phyloP scores from a whole-genome alignment of 1,284 basidiomycete genomes.

The Ceratobasidium sp. region DNA sequence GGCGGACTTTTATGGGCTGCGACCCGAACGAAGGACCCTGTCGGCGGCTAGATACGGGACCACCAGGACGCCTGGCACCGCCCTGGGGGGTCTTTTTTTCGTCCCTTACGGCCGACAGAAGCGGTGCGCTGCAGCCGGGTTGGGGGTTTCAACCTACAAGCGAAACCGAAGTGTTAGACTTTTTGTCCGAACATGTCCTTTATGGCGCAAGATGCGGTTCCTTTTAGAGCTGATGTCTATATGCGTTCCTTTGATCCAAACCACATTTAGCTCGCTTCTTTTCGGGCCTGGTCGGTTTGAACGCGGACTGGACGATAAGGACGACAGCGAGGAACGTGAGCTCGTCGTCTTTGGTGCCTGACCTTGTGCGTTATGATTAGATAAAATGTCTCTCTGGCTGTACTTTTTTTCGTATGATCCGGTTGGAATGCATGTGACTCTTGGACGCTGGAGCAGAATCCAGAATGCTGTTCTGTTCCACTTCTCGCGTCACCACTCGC shows the following conservation, averaged over 20 bases:
- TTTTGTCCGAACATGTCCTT: conserved; percentile 6
- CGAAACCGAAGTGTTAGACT: background rate
- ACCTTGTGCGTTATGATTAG: background rate
- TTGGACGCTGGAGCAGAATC: no score
- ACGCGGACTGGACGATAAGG: conserved; percentile 39
- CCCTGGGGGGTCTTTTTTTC: background rate
- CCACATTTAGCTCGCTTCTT: conserved; percentile 14
- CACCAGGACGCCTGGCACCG: conserved; percentile 11
- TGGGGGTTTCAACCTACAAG: conserved; percentile 16
- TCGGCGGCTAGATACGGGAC: conserved; percentile 9
- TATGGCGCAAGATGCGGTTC: background rate
- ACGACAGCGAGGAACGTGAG: background rate
- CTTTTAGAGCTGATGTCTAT: background rate
- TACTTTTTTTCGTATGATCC: background rate
- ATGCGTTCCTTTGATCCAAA: background rate
- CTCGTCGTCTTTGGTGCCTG: conserved; percentile 5
- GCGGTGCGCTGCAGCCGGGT: background rate
- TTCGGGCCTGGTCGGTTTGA: conserved; percentile 38
- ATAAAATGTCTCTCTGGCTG: background rate
- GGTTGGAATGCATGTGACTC: no score
- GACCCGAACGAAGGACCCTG: conserved; percentile 21
- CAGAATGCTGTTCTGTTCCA: no score
- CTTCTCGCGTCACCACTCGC: no score
- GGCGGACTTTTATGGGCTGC: background rate
- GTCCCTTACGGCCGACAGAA: background rate